These are phyloP conservation scores for Triticum monococcum DNA, from an alignment of 176 grass and related monocot genomes.

Conservation along the genomic window DNA sequence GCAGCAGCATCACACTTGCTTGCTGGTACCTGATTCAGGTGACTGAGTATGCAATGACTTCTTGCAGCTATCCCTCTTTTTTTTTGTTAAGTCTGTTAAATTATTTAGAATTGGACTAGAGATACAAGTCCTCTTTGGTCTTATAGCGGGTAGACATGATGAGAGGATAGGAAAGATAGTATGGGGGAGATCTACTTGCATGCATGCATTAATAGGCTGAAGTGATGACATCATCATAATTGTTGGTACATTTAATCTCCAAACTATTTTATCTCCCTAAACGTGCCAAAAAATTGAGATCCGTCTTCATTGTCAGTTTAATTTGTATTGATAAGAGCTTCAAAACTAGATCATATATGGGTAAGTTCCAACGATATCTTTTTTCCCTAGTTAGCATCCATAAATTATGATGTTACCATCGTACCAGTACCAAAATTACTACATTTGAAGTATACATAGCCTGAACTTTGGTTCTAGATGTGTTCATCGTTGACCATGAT, in stretches of 20 bases:
- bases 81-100: neutral
- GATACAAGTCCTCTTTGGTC: too few relatives aligned
- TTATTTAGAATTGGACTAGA: neutral
- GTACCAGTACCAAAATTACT: neutral
- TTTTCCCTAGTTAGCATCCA: neutral
- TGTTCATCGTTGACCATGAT: neutral
- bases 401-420: neutral
- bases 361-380: too few relatives aligned
- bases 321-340: too few relatives aligned
- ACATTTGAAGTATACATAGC: neutral
- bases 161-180: neutral
- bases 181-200: neutral
- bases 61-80: neutral
- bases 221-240: neutral
- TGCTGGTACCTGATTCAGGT: conserved; percentile 62
- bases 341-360: too few relatives aligned
- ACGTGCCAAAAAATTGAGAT: too few relatives aligned
- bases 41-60: neutral
- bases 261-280: neutral
- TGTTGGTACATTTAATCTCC: neutral
- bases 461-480: neutral
- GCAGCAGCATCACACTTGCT: conserved; percentile 45
- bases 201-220: neutral
- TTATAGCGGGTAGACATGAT: neutral
- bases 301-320: too few relatives aligned